Evolutionary conservation across 768 basidiomycete species (phyloP), one percentile per base, ranked within the genome.

Genomic region (Trichaptum fuscoviolaceum): DNA sequence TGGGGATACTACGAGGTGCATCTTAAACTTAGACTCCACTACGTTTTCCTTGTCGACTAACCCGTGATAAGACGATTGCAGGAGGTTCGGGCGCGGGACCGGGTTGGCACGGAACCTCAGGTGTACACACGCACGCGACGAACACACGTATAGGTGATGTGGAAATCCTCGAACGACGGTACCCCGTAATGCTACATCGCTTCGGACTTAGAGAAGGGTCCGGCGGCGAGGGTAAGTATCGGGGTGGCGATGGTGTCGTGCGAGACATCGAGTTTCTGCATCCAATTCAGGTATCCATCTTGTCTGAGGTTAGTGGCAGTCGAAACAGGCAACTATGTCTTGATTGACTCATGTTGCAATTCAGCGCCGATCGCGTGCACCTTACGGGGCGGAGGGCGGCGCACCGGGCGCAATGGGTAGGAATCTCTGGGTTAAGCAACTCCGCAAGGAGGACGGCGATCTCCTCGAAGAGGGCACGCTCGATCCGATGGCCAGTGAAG

Each of bases 51-150:
- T 58, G 62, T 63, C 67, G 64, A 25, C 18, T 27, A 1, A 8
- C 25, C 27, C 35, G 18, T 20, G 35, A 27, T 20, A 30, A 95
- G 92, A 98, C 96, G 0, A 95, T 97, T 65, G 94, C 93, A 2
- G 96, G 95, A 8, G 96, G 96, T 24, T 92, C 92, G 5, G 96
- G 96, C 5, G 95, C 96, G 0, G 95, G 96, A 0, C 88, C 91
- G 1, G 75, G 77, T 10, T 96, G 95, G 95, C 87, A 95, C 71
- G 96, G 96, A 3, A 94, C 93, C 18, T 92, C 92, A 26, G 95
- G 95, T 7, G 92, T 96, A 1, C 95, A 96, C 75, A 95, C 93
- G 1, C 93, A 95, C 73, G 95, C 95, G 71, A 95, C 95, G 0
- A 95, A 95, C 75, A 95, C 93, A 10, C 87, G 93, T 12, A 95